These are phyloP conservation scores for Vachellia collinsii DNA, from an alignment of 306 rosid species.

Conservation along the genomic window DNA sequence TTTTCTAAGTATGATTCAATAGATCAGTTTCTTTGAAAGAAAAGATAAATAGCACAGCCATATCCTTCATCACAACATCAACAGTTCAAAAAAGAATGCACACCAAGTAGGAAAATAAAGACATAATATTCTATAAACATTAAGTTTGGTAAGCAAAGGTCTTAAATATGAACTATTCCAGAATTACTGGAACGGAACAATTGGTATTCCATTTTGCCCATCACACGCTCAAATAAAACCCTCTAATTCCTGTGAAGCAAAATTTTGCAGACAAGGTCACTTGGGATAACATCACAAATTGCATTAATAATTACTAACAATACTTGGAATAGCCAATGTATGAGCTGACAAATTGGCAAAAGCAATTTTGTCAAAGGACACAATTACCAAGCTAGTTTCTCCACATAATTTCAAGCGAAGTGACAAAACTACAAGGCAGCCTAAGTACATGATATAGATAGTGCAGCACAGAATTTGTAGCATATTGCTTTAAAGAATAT, in stretches of 20 bases:
- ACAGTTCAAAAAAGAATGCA: neutral
- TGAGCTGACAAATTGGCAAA: neutral
- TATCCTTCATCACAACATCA: neutral
- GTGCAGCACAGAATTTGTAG: neutral
- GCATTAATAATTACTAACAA: neutral
- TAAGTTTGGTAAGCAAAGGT: neutral
- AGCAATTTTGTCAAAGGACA: neutral
- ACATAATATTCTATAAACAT: neutral
- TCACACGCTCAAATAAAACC: neutral
- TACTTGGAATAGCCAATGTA: neutral
- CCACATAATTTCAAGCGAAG: neutral
- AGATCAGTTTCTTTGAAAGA: slow-evolving; percentile 43
- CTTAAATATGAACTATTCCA: neutral
- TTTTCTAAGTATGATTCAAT: slow-evolving; percentile 61
- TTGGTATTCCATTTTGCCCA: neutral
- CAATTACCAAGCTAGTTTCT: neutral
- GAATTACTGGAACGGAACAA: neutral
- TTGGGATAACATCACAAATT: neutral
- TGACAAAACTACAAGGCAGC: neutral
- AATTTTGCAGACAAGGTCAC: neutral
- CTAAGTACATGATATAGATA: neutral
- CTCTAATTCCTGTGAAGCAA: neutral
- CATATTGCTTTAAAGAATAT: neutral
- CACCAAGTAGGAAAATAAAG: neutral
- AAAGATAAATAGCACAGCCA: slow-evolving; percentile 28